Evolutionary conservation across 208 protist species (phyloP).

Genomic region (Angomonas desouzai): DNA sequence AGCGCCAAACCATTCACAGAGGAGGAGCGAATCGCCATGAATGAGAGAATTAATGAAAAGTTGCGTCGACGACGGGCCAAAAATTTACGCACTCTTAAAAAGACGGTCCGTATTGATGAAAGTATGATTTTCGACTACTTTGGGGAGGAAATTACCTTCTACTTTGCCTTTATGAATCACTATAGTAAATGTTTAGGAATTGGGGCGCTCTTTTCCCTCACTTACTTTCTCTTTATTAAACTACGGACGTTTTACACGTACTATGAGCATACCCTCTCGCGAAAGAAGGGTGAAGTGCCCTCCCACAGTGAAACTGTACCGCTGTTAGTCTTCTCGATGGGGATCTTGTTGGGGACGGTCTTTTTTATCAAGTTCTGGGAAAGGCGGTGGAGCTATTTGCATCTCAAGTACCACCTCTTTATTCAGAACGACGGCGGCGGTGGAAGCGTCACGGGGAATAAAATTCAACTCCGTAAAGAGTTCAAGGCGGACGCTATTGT

Average conservation of each 20-base stretch:
- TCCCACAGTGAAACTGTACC: background rate
- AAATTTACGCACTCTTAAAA: background rate
- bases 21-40: background rate
- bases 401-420: constrained; percentile 39
- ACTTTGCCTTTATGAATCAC: constrained; percentile 81
- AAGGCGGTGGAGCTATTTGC: constrained; percentile 35
- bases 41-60: constrained; percentile 7
- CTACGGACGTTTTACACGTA: background rate
- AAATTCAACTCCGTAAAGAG: background rate
- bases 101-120: constrained; percentile 14
- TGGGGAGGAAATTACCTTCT: constrained; percentile 57
- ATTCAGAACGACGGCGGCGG: background rate
- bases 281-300: no score
- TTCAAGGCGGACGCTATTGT: constrained; percentile 11
- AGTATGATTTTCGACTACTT: constrained; percentile 45
- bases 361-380: constrained; percentile 65
- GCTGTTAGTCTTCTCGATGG: background rate
- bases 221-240: background rate
- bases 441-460: background rate
- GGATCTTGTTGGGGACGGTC: constrained; percentile 48
- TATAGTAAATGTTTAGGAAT: constrained; percentile 24
- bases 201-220: background rate
- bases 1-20: background rate
- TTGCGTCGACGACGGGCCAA: background rate
- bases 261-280: no score